A percentile compares a stretch with the other conserved stretches of the same genome.
Evolutionary conservation across 257 asterid species (phyloP).

Genomic region (Solanum raphanifolium): DNA sequence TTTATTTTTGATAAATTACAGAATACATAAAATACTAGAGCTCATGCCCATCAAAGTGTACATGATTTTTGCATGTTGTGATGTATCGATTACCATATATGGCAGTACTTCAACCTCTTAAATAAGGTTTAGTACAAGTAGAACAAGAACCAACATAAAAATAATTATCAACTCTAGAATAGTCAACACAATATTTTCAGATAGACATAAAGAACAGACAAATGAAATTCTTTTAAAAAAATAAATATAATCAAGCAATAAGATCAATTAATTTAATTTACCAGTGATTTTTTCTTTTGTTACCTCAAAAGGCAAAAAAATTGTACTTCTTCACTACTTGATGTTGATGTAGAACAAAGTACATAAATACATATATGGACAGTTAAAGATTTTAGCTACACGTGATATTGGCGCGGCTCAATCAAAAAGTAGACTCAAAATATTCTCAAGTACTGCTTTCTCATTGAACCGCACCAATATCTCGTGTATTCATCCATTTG

Average conservation of each 20-base stretch:
- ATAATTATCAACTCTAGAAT: neutral
- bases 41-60: too few relatives aligned
- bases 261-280: neutral
- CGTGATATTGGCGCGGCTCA: constrained; percentile 40
- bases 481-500: constrained; percentile 1
- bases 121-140: neutral
- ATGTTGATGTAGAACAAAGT: neutral
- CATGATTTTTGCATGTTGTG: too few relatives aligned
- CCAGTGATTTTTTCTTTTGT: neutral
- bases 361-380: neutral
- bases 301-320: neutral
- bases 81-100: too few relatives aligned
- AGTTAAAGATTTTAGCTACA: neutral
- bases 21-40: too few relatives aligned
- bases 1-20: too few relatives aligned
- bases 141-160: neutral
- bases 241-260: neutral
- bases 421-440: constrained; percentile 12
- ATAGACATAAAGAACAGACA: neutral
- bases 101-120: neutral
- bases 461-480: constrained; percentile 35
- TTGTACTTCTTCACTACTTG: neutral
- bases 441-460: constrained; percentile 1
- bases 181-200: neutral
- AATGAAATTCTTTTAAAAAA: too few relatives aligned